These are phyloP conservation scores for Chlorociboria aeruginascens DNA, from an alignment of 495 filamentous ascomycete genomes.

Conservation along the genomic window DNA sequence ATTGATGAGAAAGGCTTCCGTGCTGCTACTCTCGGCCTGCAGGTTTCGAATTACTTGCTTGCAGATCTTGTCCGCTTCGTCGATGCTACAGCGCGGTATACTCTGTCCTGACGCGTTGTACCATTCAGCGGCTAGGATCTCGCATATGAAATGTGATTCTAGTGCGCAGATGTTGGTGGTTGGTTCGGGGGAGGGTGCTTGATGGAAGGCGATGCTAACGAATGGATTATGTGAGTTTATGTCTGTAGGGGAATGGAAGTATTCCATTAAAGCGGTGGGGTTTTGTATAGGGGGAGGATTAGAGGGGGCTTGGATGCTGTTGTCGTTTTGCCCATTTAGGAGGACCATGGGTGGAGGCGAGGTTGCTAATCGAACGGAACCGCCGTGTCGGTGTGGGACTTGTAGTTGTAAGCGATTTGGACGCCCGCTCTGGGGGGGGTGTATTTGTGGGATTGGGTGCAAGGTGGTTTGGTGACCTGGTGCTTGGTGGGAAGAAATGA, in stretches of 20 bases:
- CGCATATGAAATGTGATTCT: conserved; percentile 31
- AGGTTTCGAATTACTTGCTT: conserved; percentile 34
- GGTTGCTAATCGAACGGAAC: conserved; percentile 65
- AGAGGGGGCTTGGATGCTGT: neutral
- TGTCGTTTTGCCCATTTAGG: conserved; percentile 41
- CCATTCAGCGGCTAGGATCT: conserved; percentile 32
- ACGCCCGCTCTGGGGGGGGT: conserved; percentile 6
- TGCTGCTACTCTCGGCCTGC: conserved; percentile 25
- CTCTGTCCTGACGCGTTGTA: conserved; percentile 24
- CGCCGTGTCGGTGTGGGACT: conserved; percentile 64
- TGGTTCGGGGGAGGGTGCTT: conserved; percentile 5
- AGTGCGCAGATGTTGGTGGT: conserved; percentile 33
- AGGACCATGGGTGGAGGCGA: conserved; percentile 34
- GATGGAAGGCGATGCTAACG: conserved; percentile 14
- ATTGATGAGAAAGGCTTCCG: conserved; percentile 41
- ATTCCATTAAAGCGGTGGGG: conserved; percentile 12
- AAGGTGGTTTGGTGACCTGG: neutral
- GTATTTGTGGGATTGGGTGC: conserved; percentile 12
- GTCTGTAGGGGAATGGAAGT: conserved; percentile 7
- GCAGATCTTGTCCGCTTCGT: conserved; percentile 34
- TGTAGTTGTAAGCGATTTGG: conserved; percentile 61
- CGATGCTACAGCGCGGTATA: conserved; percentile 27
- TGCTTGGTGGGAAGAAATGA: conserved; percentile 23
- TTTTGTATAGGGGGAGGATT: neutral
- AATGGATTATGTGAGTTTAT: conserved; percentile 7